phyloP scores from a whole-genome alignment of 805 yeast species.

The Myxozyma melibiosi region DNA sequence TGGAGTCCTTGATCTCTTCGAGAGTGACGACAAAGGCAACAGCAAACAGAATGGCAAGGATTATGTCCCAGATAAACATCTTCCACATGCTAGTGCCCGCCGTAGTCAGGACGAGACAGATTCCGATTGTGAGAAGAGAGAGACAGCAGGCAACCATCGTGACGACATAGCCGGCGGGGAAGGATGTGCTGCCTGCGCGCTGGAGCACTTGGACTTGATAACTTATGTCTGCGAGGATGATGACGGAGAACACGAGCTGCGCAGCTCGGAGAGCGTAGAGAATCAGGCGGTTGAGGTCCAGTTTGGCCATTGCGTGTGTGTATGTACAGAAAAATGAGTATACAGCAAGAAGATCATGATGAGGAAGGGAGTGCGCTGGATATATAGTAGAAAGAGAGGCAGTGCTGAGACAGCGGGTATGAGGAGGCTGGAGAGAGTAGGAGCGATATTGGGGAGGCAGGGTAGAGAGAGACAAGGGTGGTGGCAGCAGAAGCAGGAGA shows the following conservation, averaged over 20 bases:
- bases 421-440: too few relatives aligned
- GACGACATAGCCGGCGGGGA: constrained; percentile 13
- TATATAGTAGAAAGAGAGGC: too few relatives aligned
- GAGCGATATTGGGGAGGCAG: too few relatives aligned
- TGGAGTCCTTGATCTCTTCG: neutral
- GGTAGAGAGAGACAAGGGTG: too few relatives aligned
- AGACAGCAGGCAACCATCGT: constrained; percentile 8
- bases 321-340: neutral
- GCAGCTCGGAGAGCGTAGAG: constrained; percentile 8
- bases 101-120: neutral
- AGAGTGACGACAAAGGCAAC: constrained; percentile 15
- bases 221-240: constrained; percentile 20
- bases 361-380: too few relatives aligned
- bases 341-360: neutral
- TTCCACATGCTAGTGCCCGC: neutral
- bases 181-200: neutral
- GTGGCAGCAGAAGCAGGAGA: too few relatives aligned
- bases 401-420: too few relatives aligned
- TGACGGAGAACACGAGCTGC: constrained; percentile 11
- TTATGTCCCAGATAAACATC: constrained; percentile 16
- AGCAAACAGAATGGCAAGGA: constrained; percentile 7
- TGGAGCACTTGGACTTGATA: constrained; percentile 11
- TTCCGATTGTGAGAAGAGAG: constrained; percentile 14
- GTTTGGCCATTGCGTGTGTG: neutral
- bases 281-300: constrained; percentile 1